Conservation (phyloP, 106 monocot species). For the Hemerocallis citrina region DNA sequence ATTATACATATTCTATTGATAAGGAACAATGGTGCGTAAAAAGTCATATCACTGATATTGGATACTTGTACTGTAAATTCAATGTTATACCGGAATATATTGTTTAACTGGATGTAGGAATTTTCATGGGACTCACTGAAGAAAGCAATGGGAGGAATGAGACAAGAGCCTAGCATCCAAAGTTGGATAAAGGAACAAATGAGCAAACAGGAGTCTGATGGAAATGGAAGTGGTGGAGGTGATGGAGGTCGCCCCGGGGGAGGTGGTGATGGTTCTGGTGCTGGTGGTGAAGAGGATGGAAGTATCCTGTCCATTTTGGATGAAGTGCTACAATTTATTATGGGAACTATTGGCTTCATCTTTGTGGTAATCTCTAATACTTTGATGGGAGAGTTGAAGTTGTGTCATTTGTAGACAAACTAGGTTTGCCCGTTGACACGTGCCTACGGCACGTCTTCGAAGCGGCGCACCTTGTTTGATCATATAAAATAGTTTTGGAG, state of each 20-base stretch:
- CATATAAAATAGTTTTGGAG: too few relatives aligned
- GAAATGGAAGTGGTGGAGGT: slow-evolving; percentile 21
- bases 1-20: too few relatives aligned
- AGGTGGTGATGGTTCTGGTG: slow-evolving; percentile 20
- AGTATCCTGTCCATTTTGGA: slow-evolving; percentile 28
- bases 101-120: too few relatives aligned
- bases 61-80: too few relatives aligned
- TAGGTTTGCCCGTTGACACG: too few relatives aligned
- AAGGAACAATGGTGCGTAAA: too few relatives aligned
- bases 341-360: slow-evolving; percentile 40
- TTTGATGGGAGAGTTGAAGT: too few relatives aligned
- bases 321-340: slow-evolving; percentile 42
- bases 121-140: slow-evolving; percentile 7
- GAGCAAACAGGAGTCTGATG: slow-evolving; percentile 1
- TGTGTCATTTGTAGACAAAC: too few relatives aligned
- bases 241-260: slow-evolving; percentile 8
- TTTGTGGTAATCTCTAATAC: slow-evolving; percentile 39
- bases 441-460: too few relatives aligned
- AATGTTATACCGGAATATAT: too few relatives aligned
- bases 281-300: slow-evolving; percentile 24
- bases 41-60: too few relatives aligned
- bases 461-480: too few relatives aligned
- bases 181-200: neutral
- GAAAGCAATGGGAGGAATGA: slow-evolving; percentile 3
- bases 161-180: neutral